Evolutionary conservation across 257 asterid species (phyloP).

Genomic region (Solanum virginianum): DNA sequence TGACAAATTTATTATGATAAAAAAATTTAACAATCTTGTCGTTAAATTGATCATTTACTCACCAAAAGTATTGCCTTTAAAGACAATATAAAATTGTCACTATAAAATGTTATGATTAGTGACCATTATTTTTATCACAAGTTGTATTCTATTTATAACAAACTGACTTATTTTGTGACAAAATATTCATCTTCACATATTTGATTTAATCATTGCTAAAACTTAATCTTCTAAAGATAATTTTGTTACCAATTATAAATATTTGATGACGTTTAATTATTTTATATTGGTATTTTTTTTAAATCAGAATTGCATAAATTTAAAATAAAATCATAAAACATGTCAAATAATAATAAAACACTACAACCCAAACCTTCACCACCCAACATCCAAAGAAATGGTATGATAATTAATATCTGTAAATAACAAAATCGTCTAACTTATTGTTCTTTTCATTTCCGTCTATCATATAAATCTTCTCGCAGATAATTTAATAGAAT

Average conservation of each 20-base stretch:
- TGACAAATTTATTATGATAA: not conserved
- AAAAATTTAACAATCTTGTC: no score
- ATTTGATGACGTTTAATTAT: not conserved
- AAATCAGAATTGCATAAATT: no score
- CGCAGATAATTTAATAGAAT: not conserved
- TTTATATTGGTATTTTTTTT: no score
- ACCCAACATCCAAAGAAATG: not conserved
- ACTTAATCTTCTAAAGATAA: not conserved
- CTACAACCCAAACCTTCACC: not conserved
- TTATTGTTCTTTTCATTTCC: not conserved
- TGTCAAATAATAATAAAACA: no score
- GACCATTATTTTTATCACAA: not conserved
- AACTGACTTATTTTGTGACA: not conserved
- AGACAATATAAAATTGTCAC: not conserved
- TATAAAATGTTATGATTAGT: not conserved
- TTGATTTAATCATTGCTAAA: not conserved
- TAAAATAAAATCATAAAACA: no score
- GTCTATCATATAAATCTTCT: not conserved
- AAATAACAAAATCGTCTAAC: not conserved
- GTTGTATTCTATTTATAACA: not conserved
- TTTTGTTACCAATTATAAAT: not conserved
- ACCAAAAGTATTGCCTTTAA: not conserved
- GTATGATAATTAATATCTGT: not conserved
- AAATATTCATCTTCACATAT: not conserved
- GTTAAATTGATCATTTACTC: not conserved